These are phyloP conservation scores for Malus hybrid DNA, from an alignment of 331 rosid genomes.

Conservation along the genomic window DNA sequence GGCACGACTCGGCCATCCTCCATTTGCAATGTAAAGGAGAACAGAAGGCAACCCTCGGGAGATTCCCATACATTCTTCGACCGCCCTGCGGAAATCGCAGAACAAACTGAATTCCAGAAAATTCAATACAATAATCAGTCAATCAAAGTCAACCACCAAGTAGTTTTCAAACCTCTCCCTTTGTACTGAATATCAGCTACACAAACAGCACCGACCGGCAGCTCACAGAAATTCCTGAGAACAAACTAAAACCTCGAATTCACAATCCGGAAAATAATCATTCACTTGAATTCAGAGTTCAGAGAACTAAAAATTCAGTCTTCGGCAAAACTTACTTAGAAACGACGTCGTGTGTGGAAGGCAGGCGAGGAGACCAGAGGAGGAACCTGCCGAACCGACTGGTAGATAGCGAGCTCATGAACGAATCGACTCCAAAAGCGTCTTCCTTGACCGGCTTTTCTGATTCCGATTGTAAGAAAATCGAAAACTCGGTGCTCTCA, in stretches of 20 bases:
- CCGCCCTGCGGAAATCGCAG: conserved; percentile 45
- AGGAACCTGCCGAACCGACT: conserved; percentile 72
- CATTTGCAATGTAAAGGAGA: conserved; percentile 82
- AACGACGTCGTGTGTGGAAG: conserved; percentile 85
- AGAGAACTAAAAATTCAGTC: background rate
- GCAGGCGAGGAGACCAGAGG: conserved; percentile 65
- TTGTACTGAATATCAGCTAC: conserved; percentile 77
- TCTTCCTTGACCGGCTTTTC: conserved; percentile 24
- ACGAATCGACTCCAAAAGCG: conserved; percentile 43
- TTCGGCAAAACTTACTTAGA: conserved; percentile 43
- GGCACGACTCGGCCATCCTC: conserved; percentile 81
- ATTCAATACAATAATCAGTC: background rate
- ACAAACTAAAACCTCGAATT: conserved; percentile 14
- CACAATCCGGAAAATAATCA: background rate
- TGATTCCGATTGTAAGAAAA: conserved; percentile 49
- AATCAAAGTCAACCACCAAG: conserved; percentile 1
- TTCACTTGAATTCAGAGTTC: background rate
- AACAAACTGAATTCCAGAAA: background rate
- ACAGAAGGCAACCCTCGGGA: conserved; percentile 79
- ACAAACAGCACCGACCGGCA: conserved; percentile 85
- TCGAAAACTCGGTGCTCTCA: conserved; percentile 27
- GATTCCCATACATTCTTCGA: conserved; percentile 92
- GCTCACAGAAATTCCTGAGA: conserved; percentile 66
- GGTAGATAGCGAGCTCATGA: conserved; percentile 58
- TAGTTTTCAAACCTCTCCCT: conserved; percentile 67